phyloP scores from a whole-genome alignment of 352 stramenopile species.

The Phytophthora podocarpi region DNA sequence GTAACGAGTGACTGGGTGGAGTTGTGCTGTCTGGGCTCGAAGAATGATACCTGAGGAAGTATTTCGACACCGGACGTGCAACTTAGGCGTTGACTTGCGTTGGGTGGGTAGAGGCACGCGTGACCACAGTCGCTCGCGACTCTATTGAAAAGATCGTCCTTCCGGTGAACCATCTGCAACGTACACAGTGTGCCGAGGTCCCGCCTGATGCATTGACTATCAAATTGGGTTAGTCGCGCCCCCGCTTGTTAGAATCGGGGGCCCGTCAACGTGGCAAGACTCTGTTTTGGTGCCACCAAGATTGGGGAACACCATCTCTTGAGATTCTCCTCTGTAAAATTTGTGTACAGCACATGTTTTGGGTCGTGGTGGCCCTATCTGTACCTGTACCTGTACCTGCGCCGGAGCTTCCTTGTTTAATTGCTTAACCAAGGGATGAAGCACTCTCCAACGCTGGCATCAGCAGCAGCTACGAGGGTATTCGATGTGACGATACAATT shows the following conservation, averaged over 20 bases:
- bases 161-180: conserved; percentile 19
- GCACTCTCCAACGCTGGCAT: neutral
- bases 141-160: conserved; percentile 13
- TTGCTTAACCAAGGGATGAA: neutral
- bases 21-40: conserved; percentile 20
- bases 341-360: no score
- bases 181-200: conserved; percentile 10
- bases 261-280: neutral
- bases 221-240: conserved; percentile 19
- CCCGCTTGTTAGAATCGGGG: no score
- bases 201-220: conserved; percentile 16
- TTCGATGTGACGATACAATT: conserved; percentile 5
- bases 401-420: no score
- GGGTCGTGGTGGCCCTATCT: no score
- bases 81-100: neutral
- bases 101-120: conserved; percentile 14
- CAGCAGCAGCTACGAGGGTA: neutral
- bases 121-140: neutral
- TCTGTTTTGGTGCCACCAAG: neutral
- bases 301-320: conserved; percentile 10
- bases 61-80: neutral
- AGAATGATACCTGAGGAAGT: conserved; percentile 26
- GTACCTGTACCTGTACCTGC: no score
- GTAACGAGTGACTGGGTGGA: conserved; percentile 18
- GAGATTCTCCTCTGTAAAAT: no score